These are phyloP conservation scores for Lecanosticta acicola DNA, from an alignment of 2,329 filamentous ascomycete genomes.

Conservation along the genomic window DNA sequence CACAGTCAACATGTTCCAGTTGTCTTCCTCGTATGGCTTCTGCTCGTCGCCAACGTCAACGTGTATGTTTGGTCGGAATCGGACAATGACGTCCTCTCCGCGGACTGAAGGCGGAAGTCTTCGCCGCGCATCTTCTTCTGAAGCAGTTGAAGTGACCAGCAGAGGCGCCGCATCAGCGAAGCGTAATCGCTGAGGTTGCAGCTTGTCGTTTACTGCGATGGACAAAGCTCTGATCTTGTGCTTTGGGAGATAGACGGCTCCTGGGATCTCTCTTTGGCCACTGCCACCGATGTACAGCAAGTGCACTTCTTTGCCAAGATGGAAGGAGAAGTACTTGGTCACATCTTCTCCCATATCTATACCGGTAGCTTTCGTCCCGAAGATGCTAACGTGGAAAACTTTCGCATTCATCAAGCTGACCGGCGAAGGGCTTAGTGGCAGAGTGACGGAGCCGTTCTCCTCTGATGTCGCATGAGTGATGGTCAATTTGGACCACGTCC, in stretches of 20 bases:
- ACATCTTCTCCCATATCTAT: constrained; percentile 33
- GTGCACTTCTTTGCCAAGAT: constrained; percentile 23
- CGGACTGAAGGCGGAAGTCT: constrained; percentile 27
- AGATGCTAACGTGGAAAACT: constrained; percentile 30
- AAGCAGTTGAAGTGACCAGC: constrained; percentile 32
- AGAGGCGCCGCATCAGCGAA: constrained; percentile 32
- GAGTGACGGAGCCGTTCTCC: constrained; percentile 22
- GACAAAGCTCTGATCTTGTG: constrained; percentile 28
- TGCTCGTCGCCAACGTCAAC: constrained; percentile 29
- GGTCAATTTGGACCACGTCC: constrained; percentile 32
- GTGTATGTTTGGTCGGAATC: constrained; percentile 32
- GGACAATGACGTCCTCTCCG: constrained; percentile 30
- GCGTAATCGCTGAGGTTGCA: constrained; percentile 31
- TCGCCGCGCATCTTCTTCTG: constrained; percentile 30
- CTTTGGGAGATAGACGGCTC: constrained; percentile 30
- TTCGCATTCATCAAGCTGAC: constrained; percentile 27
- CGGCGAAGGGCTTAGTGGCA: constrained; percentile 30
- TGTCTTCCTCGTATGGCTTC: constrained; percentile 29
- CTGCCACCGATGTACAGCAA: constrained; percentile 33
- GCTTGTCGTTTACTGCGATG: constrained; percentile 31
- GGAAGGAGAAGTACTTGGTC: constrained; percentile 28
- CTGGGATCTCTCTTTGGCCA: constrained; percentile 31
- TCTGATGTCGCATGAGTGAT: constrained; percentile 29
- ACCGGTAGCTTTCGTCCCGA: constrained; percentile 30
- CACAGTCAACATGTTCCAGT: constrained; percentile 31